Percentiles rank a stretch among this genome's conserved stretches.
phyloP scores from a whole-genome alignment of 129 eudicot genomes.

The Gnaphalium uliginosum region DNA sequence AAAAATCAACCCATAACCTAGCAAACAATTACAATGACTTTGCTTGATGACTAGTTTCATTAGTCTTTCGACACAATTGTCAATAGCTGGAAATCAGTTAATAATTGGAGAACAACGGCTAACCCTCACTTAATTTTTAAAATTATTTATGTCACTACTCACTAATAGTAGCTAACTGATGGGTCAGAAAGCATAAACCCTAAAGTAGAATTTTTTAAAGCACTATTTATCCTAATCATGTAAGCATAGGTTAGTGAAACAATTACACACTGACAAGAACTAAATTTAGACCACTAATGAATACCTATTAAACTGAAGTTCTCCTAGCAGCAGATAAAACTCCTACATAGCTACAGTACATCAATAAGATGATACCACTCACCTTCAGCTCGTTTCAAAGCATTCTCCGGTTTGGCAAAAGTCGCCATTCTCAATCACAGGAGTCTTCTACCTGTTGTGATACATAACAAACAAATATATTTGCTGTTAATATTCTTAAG shows the following conservation, averaged over 20 bases:
- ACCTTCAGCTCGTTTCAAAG: constrained; percentile 81
- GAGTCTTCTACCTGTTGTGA: not conserved
- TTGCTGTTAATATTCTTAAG: not conserved
- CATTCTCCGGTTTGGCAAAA: constrained; percentile 77
- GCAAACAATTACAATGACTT: not conserved
- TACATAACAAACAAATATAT: not conserved
- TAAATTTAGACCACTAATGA: not conserved
- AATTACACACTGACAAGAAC: too few species aligned
- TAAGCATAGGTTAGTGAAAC: not conserved
- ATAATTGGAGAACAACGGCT: not conserved
- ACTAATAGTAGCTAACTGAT: not conserved
- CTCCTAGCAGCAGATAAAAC: not conserved
- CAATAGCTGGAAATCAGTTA: not conserved
- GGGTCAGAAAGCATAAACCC: not conserved
- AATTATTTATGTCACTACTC: not conserved
- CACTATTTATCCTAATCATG: not conserved
- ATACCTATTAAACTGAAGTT: not conserved
- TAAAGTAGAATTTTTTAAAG: too few species aligned
- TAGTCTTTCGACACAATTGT: not conserved
- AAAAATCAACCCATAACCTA: not conserved
- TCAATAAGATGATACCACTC: not conserved
- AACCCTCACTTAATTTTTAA: not conserved
- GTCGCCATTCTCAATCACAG: constrained; percentile 50
- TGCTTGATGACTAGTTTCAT: not conserved
- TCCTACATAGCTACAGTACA: not conserved